Conservation (phyloP, 2,329 filamentous ascomycete genomes). For the Aspergillus proliferans region DNA sequence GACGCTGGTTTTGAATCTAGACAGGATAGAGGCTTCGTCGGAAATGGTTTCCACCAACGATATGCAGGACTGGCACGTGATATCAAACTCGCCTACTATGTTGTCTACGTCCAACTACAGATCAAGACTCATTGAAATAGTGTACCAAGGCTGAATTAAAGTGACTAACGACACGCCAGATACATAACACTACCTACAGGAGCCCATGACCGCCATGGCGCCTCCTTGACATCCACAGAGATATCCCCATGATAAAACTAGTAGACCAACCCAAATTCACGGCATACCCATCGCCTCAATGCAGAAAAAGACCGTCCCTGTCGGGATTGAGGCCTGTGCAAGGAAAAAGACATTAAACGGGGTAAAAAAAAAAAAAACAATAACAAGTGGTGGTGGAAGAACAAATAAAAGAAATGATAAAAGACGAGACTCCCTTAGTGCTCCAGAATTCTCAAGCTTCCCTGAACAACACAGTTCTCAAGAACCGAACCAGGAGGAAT, state of each 20-base stretch:
- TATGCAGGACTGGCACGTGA: too few species aligned
- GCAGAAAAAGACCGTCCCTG: too few species aligned
- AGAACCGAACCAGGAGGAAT: conserved; percentile 93
- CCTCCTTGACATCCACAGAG: conserved; percentile 10
- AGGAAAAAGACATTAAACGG: too few species aligned
- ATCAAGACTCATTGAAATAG: too few species aligned
- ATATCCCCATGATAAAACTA: not conserved
- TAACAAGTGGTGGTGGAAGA: not conserved
- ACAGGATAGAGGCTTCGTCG: too few species aligned
- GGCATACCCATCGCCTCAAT: too few species aligned
- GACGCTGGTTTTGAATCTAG: too few species aligned
- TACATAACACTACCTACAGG: conserved; percentile 18
- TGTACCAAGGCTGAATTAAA: not conserved
- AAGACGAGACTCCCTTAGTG: conserved; percentile 42
- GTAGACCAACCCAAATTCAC: too few species aligned
- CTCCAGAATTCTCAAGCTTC: conserved; percentile 72
- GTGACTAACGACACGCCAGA: not conserved
- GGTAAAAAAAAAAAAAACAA: not conserved
- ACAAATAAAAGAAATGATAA: conserved; percentile 6
- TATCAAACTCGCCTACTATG: too few species aligned
- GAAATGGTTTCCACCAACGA: too few species aligned
- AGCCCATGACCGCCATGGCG: conserved; percentile 20
- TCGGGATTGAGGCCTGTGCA: too few species aligned
- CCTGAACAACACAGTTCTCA: conserved; percentile 98
- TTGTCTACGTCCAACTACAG: too few species aligned